These are phyloP conservation scores for Penicillium sp. DNA, from an alignment of 2,329 filamentous ascomycete species.

Conservation along the genomic window DNA sequence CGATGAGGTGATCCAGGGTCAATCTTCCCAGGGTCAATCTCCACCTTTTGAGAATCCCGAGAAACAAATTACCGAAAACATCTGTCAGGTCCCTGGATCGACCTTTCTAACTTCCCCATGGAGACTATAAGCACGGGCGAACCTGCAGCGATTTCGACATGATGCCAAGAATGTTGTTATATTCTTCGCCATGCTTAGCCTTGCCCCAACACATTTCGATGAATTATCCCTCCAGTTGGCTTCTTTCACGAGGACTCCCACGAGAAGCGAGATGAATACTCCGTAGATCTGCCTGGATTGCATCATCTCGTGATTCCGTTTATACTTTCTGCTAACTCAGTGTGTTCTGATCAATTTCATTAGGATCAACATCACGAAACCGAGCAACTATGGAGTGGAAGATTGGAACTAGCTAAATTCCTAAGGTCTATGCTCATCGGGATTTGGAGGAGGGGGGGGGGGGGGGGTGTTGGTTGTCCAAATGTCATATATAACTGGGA, in stretches of 20 bases:
- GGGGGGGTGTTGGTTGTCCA: not conserved
- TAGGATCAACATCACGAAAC: not conserved
- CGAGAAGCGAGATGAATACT: not conserved
- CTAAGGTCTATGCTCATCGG: not conserved
- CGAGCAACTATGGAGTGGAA: not conserved
- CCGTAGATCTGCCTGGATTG: not conserved
- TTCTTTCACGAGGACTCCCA: not conserved
- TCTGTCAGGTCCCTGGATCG: conserved; percentile 17
- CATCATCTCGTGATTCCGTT: conserved; percentile 7
- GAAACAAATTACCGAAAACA: not conserved
- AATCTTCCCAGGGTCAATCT: not conserved
- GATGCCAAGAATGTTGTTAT: conserved; percentile 30
- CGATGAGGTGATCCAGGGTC: conserved; percentile 19
- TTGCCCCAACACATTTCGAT: not conserved
- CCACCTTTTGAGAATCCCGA: not conserved
- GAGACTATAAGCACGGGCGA: conserved; percentile 2
- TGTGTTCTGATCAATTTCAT: not conserved
- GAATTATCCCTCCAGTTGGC: not conserved
- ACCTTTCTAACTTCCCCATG: conserved; percentile 13
- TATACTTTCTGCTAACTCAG: conserved; percentile 5
- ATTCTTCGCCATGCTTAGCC: not conserved
- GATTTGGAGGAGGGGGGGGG: not conserved
- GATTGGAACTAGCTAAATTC: not conserved
- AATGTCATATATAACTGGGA: not conserved
- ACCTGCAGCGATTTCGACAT: conserved; percentile 20